Conservation (phyloP, 163 green algal species). For the Prototheca wickerhamii region DNA sequence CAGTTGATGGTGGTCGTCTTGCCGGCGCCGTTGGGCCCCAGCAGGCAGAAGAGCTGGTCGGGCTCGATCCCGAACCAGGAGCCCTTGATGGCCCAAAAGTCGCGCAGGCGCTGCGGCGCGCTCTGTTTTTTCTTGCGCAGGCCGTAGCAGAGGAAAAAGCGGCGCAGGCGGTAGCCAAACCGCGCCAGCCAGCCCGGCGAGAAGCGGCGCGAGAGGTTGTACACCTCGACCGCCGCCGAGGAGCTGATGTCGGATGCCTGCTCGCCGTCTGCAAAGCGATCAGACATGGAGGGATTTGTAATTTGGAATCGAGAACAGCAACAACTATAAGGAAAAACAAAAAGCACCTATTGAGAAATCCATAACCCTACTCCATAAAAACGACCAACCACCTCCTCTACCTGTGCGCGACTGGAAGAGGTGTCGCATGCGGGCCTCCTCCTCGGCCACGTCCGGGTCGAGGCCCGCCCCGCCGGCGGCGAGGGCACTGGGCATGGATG, state of each 20-base stretch:
- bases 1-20: constrained; percentile 87
- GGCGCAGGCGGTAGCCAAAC: background rate
- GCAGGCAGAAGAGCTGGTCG: constrained; percentile 78
- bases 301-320: background rate
- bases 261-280: background rate
- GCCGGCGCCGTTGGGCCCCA: constrained; percentile 61
- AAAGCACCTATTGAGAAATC: background rate
- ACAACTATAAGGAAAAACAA: background rate
- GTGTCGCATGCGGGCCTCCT: constrained; percentile 49
- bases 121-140: background rate
- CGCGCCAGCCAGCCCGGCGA: background rate
- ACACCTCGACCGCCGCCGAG: constrained; percentile 63
- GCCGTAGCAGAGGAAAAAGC: background rate
- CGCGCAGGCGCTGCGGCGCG: constrained; percentile 7
- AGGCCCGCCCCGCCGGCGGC: background rate
- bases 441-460: constrained; percentile 60
- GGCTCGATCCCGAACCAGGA: constrained; percentile 73
- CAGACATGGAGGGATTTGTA: background rate
- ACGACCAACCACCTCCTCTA: background rate
- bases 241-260: background rate
- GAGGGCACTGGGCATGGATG: constrained; percentile 4
- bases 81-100: constrained; percentile 73
- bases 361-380: background rate
- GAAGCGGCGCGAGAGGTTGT: constrained; percentile 75
- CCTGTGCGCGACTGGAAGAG: constrained; percentile 45